These are phyloP conservation scores for Tuber umbilicatum DNA, from an alignment of 495 filamentous ascomycete species.

Conservation along the genomic window DNA sequence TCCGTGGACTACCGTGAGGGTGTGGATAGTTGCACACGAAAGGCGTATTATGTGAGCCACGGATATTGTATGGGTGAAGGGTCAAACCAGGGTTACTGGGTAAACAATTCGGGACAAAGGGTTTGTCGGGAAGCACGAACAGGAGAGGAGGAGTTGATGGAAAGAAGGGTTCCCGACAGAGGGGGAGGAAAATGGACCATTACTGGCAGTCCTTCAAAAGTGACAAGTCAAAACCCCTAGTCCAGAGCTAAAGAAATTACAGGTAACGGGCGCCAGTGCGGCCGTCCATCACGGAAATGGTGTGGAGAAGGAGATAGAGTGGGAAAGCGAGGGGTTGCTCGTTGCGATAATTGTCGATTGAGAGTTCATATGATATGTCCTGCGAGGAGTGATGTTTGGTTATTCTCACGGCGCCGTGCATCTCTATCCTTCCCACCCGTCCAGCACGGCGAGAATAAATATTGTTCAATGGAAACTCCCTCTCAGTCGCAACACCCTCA, in stretches of 20 bases:
- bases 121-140: not conserved
- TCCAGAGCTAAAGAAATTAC: not conserved
- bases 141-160: not conserved
- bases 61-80: not conserved
- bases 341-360: not conserved
- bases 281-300: not conserved
- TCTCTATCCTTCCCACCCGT: not conserved
- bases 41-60: not conserved
- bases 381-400: not conserved
- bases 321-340: not conserved
- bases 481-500: not conserved
- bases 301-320: not conserved
- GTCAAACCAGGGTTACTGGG: not conserved
- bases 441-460: not conserved
- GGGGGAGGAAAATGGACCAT: not conserved
- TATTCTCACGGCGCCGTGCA: not conserved
- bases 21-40: constrained; percentile 4
- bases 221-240: not conserved
- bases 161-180: not conserved
- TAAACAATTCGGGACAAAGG: not conserved
- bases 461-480: not conserved
- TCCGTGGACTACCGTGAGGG: not conserved
- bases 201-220: not conserved
- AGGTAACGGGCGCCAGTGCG: not conserved
- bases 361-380: not conserved